These are phyloP conservation scores for Filobasidium uniguttulatum DNA, from an alignment of 1,284 basidiomycete species.

Conservation along the genomic window DNA sequence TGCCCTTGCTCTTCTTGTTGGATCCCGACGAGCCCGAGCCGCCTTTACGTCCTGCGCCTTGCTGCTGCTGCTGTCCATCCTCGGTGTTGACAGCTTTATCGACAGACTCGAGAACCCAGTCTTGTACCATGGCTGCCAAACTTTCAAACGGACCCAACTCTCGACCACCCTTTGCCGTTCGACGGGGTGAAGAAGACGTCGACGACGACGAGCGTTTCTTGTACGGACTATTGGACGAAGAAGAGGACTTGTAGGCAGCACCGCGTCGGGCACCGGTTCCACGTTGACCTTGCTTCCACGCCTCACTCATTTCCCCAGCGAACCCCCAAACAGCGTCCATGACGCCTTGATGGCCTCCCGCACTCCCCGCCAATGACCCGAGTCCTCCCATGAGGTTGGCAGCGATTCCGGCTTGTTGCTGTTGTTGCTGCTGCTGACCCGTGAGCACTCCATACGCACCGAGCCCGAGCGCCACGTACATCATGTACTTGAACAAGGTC, in stretches of 20 bases:
- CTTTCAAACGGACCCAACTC: too few species aligned
- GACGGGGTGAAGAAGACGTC: not conserved
- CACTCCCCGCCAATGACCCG: not conserved
- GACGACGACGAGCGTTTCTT: not conserved
- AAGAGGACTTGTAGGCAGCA: not conserved
- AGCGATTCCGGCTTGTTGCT: too few species aligned
- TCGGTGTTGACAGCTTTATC: conserved; percentile 12
- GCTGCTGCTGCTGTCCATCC: too few species aligned
- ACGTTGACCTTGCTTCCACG: conserved; percentile 10
- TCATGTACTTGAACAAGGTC: conserved; percentile 9
- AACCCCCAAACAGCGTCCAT: conserved; percentile 5
- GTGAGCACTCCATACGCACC: conserved; percentile 7
- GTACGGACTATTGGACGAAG: not conserved
- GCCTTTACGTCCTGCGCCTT: too few species aligned
- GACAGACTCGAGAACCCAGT: conserved; percentile 16
- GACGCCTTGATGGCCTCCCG: not conserved
- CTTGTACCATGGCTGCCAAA: conserved; percentile 12
- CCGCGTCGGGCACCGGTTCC: not conserved
- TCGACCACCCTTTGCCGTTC: not conserved
- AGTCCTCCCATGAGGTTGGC: not conserved
- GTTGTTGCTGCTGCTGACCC: conserved; percentile 7
- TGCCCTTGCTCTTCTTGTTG: not conserved
- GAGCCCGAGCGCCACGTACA: conserved; percentile 4
- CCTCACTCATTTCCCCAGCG: conserved; percentile 2
- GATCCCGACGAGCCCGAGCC: not conserved